Evolutionary conservation across 139 green algal species (phyloP).

Genomic region (Haematococcus sp.): DNA sequence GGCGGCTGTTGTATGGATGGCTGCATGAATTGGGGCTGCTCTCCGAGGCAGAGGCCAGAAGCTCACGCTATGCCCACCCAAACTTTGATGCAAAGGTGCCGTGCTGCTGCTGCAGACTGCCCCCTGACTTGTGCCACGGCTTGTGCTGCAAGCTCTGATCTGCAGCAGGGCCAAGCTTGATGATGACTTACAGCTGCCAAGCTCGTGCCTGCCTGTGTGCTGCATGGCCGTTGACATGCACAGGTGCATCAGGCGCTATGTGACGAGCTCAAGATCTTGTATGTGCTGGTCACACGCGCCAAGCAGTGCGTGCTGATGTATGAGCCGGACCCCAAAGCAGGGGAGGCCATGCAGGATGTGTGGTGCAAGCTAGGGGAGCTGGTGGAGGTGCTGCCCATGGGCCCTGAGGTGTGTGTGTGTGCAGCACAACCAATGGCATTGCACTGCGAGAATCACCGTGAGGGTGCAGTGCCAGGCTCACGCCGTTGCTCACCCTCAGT

Average conservation of each 20-base stretch:
- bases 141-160: no score
- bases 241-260: background rate
- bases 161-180: no score
- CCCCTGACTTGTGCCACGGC: no score
- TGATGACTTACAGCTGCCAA: no score
- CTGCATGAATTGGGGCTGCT: background rate
- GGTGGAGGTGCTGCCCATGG: no score
- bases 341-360: background rate
- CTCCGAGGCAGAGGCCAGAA: background rate
- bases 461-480: no score
- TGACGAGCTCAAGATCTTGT: constrained; percentile 30
- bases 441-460: no score
- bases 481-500: no score
- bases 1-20: constrained; percentile 19
- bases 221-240: background rate
- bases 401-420: no score
- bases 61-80: constrained; percentile 1
- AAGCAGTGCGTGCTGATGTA: constrained; percentile 16
- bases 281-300: constrained; percentile 22
- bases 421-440: no score
- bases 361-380: background rate
- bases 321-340: background rate
- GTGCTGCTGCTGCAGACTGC: background rate
- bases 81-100: constrained; percentile 16
- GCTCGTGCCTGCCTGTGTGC: no score